Percentiles rank a stretch among this genome's conserved stretches.
Conservation (phyloP, 1,284 basidiomycete species). For the Trichosporon faecale region DNA sequence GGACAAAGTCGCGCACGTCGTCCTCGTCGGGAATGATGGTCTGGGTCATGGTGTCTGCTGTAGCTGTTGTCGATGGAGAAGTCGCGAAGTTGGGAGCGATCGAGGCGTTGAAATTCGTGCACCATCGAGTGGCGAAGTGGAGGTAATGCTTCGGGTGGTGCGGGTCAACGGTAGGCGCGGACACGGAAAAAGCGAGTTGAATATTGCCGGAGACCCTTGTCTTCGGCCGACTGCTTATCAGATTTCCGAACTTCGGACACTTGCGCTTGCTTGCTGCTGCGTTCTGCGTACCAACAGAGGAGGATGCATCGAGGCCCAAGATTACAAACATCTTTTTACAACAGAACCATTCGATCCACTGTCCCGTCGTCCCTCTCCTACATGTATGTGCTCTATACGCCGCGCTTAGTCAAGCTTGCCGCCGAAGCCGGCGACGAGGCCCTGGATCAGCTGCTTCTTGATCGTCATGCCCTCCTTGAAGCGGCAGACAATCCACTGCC, state of each 20-base stretch:
- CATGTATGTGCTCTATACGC: background rate
- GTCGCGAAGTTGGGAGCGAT: too few relatives aligned
- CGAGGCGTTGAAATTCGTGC: background rate
- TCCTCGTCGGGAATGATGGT: constrained; percentile 19
- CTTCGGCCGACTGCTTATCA: background rate
- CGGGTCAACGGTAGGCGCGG: background rate
- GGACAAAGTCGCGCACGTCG: constrained; percentile 25
- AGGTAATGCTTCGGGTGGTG: background rate
- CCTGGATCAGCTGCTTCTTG: constrained; percentile 40
- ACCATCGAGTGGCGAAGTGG: background rate
- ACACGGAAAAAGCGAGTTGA: background rate
- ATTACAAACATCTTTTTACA: constrained; percentile 13
- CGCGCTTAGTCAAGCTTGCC: constrained; percentile 39
- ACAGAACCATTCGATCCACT: constrained; percentile 6
- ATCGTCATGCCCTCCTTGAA: constrained; percentile 49
- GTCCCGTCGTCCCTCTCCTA: background rate
- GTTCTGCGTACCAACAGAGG: background rate
- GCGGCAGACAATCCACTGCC: constrained; percentile 45
- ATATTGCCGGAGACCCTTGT: background rate
- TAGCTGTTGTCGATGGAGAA: background rate
- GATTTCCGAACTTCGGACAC: background rate
- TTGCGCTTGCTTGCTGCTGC: too few relatives aligned
- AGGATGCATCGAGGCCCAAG: constrained; percentile 5
- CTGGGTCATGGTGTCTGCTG: background rate
- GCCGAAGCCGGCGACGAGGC: constrained; percentile 48